Evolutionary conservation across 164 flowering plant genomes (phyloP).

Genomic region (Vitis vinifera): ASM3070453v1 NC_081817.1:676001-676500

Average conservation of each 20-base stretch:
- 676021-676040: constrained; percentile 10
- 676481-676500: background rate
- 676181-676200: constrained; percentile 19
- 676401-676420: constrained; percentile 7
- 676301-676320: constrained; percentile 39
- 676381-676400: constrained; percentile 43
- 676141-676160: no score
- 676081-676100: constrained; percentile 46
- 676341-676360: constrained; percentile 49
- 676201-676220: constrained; percentile 29
- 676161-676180: background rate
- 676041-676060: constrained; percentile 30
- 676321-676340: constrained; percentile 37
- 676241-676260: constrained; percentile 43
- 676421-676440: constrained; percentile 33
- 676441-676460: constrained; percentile 26
- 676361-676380: constrained; percentile 31
- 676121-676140: background rate
- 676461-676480: constrained; percentile 48
- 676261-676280: constrained; percentile 46
- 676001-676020: constrained; percentile 23
- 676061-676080: constrained; percentile 64
- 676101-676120: constrained; percentile 38
- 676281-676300: constrained; percentile 48
- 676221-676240: constrained; percentile 19